A percentile compares a stretch with the other conserved stretches of the same genome.
Conservation (phyloP, 345 rosid genomes). For the Linum lewisii region DNA sequence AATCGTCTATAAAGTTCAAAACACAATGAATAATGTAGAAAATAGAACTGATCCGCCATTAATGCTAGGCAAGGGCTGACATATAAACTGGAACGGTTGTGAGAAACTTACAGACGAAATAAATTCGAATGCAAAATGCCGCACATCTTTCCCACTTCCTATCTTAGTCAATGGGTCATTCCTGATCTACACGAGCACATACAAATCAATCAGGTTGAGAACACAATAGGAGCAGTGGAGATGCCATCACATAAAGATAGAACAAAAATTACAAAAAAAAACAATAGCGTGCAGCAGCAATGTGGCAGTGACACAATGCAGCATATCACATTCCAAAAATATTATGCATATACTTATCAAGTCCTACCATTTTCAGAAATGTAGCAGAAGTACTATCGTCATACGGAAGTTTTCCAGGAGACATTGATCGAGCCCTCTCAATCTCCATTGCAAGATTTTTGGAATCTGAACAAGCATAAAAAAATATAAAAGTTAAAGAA, state of each 20-base stretch:
- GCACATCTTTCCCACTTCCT: conserved; percentile 70
- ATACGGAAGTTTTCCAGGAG: conserved; percentile 44
- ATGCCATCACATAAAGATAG: background rate
- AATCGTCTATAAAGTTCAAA: conserved; percentile 26
- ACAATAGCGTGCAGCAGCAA: background rate
- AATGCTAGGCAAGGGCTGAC: background rate
- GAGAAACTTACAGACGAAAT: conserved; percentile 50
- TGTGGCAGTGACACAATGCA: too few relatives aligned
- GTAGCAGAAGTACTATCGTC: conserved; percentile 51
- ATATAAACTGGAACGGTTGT: too few relatives aligned
- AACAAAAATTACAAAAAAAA: background rate
- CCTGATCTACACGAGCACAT: conserved; percentile 34
- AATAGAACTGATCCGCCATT: background rate
- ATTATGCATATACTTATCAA: background rate
- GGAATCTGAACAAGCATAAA: conserved; percentile 32
- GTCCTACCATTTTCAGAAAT: conserved; percentile 78
- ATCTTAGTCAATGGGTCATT: conserved; percentile 49
- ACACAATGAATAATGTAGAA: background rate
- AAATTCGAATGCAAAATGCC: conserved; percentile 83
- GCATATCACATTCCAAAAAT: too few relatives aligned
- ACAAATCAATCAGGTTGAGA: background rate
- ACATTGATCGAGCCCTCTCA: conserved; percentile 64
- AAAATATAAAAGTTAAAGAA: background rate
- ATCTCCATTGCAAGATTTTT: conserved; percentile 28
- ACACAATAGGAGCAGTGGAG: background rate